Base-by-base conservation (phyloP, 306 rosid species). In the Cucurbita maxima region DNA sequence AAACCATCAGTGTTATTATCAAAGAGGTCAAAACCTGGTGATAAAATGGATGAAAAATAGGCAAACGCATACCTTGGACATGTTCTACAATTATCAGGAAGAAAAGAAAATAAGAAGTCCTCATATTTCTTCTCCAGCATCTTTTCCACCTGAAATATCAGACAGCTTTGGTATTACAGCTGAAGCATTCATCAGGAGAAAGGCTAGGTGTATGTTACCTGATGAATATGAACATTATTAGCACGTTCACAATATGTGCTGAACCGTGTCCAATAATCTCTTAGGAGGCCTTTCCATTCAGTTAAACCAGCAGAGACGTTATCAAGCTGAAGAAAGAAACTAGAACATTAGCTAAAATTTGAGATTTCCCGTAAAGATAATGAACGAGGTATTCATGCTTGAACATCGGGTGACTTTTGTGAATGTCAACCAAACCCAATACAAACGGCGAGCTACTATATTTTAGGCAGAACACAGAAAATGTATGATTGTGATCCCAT, bases 241-340 rank as follows among this genome's bases (percentile, higher is more conserved):
- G 91, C 79, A 57, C 73, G 86, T 16, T 91, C 96, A 80, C 96
- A 95, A 79, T 91, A 91, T 68, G 89, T 76, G 75, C 90, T 91
- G 84, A 91, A 91, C 18, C 96, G 91, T 7, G 96, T 88, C 99
- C 99, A 95, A 78, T 91, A 95, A 78, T 95, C 96, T 88, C 72
- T 83, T 9, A 95, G 91, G 80, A 95, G 97, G 83, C 97, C 99
- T 81, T 89, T 95, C 99, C 97, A 95, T 80, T 95, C 96, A 72
- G 99, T 95, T 77, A 81, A 77, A 67, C 99, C 97, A 79, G 89
- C 97, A 77, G 96, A 95, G 67, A 95, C 99, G 80, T 95, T 95
- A 75, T 95, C 99, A 61, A 95, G 99, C 99, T 95, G 85, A 74
- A 72, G 55, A 77, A 81, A 81, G 72, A 59, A 52, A 45, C 5